Base-by-base conservation (phyloP, 2,329 filamentous ascomycete genomes). In the Rugonectria rugulosa region DNA sequence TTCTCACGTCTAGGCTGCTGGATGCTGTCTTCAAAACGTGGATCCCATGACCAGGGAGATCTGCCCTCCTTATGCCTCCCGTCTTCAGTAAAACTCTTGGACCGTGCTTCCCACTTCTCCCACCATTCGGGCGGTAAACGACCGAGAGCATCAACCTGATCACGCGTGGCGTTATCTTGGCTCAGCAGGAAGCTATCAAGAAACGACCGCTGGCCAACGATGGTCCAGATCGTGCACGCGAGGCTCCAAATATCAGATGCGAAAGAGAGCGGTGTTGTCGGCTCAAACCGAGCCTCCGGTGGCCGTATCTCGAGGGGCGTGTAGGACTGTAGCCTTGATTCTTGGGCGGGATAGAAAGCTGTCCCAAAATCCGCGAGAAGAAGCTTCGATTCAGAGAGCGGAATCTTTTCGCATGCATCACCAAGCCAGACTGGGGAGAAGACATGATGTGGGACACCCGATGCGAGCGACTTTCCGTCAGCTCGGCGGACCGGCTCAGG, bases 181-280 rank as follows among this genome's bases (percentile, higher is more conserved):
- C 38, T n/a, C 1, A 26, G 11, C 2, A 61, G 10, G 8, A 47
- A 36, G 3, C 34, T 50, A 15, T 61, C 57, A 9, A 65, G 46
- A 14, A 64, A 45, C 2, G 53, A 42, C 15, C 45, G 50, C 20
- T 55, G 53, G 5, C 60, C 70, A 8, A 78, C 56, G 17, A 77
- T 68, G 12, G 54, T 50, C 69, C 69, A 77, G 37, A 77, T 73
- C 0, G 68, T 52, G 49, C 67, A 73, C 0, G 64, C 72, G 10
- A 78, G 70, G 7, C 66, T 72, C 75, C 75, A 78, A n/a, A 77
- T 74, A 34, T 77, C 75, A 0, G 72, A 70, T 19, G 68, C 17
- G 32, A 68, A 74, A 2, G 70, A 70, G 5, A 76, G 62, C 11
- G 72, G 66, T 10, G 51, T 65, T 9, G 53, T 59, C 17, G 70